Conservation (phyloP, 352 stramenopile species). For the Globisporangium paddicum region DNA sequence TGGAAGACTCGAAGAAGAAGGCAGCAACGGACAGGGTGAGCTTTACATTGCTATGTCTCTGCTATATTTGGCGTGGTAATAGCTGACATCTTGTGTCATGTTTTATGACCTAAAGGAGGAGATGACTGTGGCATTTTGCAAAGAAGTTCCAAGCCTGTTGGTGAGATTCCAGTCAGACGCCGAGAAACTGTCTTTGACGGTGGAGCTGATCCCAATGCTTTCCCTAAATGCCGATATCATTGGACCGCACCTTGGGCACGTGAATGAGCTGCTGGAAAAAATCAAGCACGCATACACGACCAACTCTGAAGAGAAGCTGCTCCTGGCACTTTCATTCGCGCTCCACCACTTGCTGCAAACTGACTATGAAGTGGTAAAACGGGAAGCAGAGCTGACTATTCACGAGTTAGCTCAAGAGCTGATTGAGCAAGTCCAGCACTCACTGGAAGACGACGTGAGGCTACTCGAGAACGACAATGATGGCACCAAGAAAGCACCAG, state of each 20-base stretch:
- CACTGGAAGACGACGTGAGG: constrained; percentile 49
- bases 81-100: neutral
- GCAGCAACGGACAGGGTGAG: constrained; percentile 43
- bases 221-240: constrained; percentile 55
- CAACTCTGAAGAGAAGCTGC: constrained; percentile 62
- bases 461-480: constrained; percentile 18
- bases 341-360: constrained; percentile 68
- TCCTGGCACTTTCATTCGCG: constrained; percentile 61
- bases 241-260: constrained; percentile 57
- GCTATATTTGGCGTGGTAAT: neutral
- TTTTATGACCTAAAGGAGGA: constrained; percentile 41
- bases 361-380: constrained; percentile 73
- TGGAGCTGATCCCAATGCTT: constrained; percentile 74
- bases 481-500: constrained; percentile 10
- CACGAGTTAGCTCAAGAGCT: constrained; percentile 67
- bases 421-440: constrained; percentile 51
- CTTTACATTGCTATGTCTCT: neutral
- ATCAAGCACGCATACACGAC: constrained; percentile 66
- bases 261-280: constrained; percentile 72
- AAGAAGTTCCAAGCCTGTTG: constrained; percentile 75
- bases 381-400: constrained; percentile 71
- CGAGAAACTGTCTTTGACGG: constrained; percentile 70
- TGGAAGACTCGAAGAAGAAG: constrained; percentile 45
- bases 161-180: constrained; percentile 72
- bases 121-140: constrained; percentile 74